These are phyloP conservation scores for Bretziella fagacearum DNA, from an alignment of 2,329 filamentous ascomycete genomes.

Conservation along the genomic window DNA sequence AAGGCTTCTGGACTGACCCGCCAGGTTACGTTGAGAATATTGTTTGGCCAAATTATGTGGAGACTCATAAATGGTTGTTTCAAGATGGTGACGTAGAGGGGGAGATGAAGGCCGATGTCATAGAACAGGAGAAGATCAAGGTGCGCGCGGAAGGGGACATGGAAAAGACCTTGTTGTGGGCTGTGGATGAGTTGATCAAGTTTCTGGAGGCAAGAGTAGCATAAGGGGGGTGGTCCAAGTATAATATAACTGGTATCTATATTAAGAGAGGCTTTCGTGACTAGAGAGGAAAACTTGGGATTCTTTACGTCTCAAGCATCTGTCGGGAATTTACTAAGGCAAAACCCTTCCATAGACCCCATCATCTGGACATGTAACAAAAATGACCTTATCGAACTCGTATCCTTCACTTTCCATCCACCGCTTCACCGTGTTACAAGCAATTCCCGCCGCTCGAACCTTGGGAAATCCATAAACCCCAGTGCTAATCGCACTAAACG, in stretches of 20 bases:
- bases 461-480: constrained; percentile 82
- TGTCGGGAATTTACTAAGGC: constrained; percentile 30
- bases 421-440: constrained; percentile 39
- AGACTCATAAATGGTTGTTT: constrained; percentile 69
- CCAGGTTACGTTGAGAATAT: constrained; percentile 86
- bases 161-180: constrained; percentile 48
- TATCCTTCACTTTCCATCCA: constrained; percentile 32
- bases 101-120: constrained; percentile 27
- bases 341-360: constrained; percentile 51
- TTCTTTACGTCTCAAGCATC: no score
- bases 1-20: constrained; percentile 92
- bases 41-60: constrained; percentile 89
- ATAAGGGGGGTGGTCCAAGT: neutral
- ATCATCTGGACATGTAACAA: constrained; percentile 80
- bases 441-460: constrained; percentile 52
- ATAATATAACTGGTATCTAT: neutral
- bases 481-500: constrained; percentile 73
- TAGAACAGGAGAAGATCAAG: constrained; percentile 28
- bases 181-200: constrained; percentile 41
- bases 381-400: constrained; percentile 56
- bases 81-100: constrained; percentile 49
- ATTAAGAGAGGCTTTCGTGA: no score
- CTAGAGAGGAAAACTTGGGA: no score
- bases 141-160: constrained; percentile 40
- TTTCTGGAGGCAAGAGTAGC: neutral